A percentile compares a stretch with the other conserved stretches of the same genome.
phyloP scores from a whole-genome alignment of 768 basidiomycete species.

The Pleurotus tuber-regium region DNA sequence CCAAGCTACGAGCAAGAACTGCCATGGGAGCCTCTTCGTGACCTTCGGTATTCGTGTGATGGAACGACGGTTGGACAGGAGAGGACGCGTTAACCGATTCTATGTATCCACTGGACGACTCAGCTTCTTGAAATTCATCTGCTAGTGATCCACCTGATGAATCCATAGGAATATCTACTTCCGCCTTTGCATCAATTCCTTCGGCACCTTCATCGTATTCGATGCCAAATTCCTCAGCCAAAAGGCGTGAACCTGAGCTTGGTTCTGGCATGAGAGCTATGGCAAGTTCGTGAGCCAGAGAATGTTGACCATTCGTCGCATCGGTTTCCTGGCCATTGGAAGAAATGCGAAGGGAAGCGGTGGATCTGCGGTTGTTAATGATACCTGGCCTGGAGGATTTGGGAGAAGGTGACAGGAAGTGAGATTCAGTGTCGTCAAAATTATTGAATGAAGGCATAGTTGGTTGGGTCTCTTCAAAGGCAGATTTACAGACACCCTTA shows the following conservation, averaged over 20 bases:
- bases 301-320: slow-evolving; percentile 50
- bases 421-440: neutral
- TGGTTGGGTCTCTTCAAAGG: no score
- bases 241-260: slow-evolving; percentile 66
- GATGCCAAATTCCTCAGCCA: slow-evolving; percentile 87
- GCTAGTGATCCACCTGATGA: slow-evolving; percentile 2
- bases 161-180: neutral
- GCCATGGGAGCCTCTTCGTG: slow-evolving; percentile 65
- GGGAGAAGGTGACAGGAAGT: neutral
- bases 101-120: slow-evolving; percentile 25
- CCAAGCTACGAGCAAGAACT: slow-evolving; percentile 68
- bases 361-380: neutral
- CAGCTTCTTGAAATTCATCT: slow-evolving; percentile 20
- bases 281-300: slow-evolving; percentile 85
- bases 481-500: no score
- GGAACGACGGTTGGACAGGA: slow-evolving; percentile 33
- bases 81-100: slow-evolving; percentile 42
- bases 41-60: slow-evolving; percentile 21
- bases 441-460: neutral
- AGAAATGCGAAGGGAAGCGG: neutral
- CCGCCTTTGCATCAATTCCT: slow-evolving; percentile 51
- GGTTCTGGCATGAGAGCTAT: slow-evolving; percentile 88
- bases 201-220: slow-evolving; percentile 88
- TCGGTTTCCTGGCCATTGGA: slow-evolving; percentile 37
- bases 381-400: neutral